Evolutionary conservation across 2,329 filamentous ascomycete species (phyloP), one percentile per base, ranked within the genome.

Genomic region (Cercospora sojina): DNA sequence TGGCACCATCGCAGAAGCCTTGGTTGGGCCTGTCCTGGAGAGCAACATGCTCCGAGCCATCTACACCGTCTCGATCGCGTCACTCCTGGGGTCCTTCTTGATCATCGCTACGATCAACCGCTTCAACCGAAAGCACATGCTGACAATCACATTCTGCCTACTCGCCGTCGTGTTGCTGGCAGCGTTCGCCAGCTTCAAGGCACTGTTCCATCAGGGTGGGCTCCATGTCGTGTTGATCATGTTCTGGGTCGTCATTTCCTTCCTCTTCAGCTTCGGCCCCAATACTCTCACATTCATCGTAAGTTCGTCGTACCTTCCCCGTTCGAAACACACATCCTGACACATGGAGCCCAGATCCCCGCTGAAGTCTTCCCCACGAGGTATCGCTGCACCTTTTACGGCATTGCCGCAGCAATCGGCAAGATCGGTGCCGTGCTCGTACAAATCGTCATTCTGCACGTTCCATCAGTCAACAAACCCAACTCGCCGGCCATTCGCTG

Each of bases 351-450:
- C 18, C 18, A 68, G 65, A 83, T 86, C 41, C 82, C 84, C n/a
- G 84, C 83, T 12, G 84, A 86, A 68, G 80, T 85, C 60, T 87
- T 86, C 68, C 85, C 85, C 3, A 86, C 84, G 0, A 79, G 82
- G 18, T 86, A 86, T 70, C 80, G 84, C 18, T 84, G 80, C 61
- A 83, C 82, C 1, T 84, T 81, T 66, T 83, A 86, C 71, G 85
- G 84, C 20, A 80, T 86, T 66, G 80, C 81, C 29, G 85, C 85
- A n/a, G 84, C 80, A 0, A 73, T 79, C 1, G 85, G 85, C 3
- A 86, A 86, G 71, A 74, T 86, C 0, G 84, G 84, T 18, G 83
- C 83, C 0, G 79, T 82, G 65, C 71, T 82, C 2, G 80, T 79
- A 2, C 79, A 82, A 64, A 71, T 80, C 32, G 77, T 81, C 41